Percentiles rank a stretch among this genome's conserved stretches.
Conservation (phyloP, 495 filamentous ascomycete species). For the Hypoxylon perforatum region DNA sequence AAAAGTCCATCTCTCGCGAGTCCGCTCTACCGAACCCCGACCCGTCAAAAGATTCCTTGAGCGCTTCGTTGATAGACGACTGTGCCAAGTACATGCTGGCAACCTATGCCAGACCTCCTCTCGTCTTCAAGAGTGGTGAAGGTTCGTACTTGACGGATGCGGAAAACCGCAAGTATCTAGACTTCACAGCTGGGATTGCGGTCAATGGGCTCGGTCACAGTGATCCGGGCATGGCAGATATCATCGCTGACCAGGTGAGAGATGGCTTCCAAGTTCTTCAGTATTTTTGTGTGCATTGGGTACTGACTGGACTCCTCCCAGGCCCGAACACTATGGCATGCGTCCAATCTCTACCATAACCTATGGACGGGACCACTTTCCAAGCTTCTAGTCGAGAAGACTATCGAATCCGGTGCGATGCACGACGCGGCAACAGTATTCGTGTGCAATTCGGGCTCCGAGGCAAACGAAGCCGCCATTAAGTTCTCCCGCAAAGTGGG, state of each 20-base stretch:
- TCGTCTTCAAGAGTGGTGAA: conserved; percentile 86
- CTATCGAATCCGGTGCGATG: conserved; percentile 80
- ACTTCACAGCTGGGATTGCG: conserved; percentile 95
- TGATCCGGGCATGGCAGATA: conserved; percentile 73
- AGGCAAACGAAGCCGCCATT: conserved; percentile 97
- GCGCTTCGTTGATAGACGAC: conserved; percentile 75
- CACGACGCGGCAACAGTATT: conserved; percentile 83
- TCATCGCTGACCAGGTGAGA: conserved; percentile 78
- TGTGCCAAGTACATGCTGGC: conserved; percentile 89
- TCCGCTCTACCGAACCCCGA: conserved; percentile 77
- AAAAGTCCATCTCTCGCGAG: conserved; percentile 57
- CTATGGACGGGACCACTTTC: conserved; percentile 90
- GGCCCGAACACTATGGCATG: conserved; percentile 83
- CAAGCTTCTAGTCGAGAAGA: conserved; percentile 83
- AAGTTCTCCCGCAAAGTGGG: conserved; percentile 96
- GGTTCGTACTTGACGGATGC: conserved; percentile 91
- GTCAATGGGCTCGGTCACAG: conserved; percentile 93
- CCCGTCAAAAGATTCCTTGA: conserved; percentile 79
- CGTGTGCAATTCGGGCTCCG: conserved; percentile 92
- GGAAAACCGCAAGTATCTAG: conserved; percentile 87
- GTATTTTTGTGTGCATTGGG: background rate
- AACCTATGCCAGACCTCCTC: conserved; percentile 91
- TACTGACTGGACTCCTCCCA: conserved; percentile 41
- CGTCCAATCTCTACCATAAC: conserved; percentile 96
- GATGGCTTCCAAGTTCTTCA: background rate